These are phyloP conservation scores for Vitis hybrid DNA, from an alignment of 177 flowering plant genomes.

Conservation along the genomic window DNA sequence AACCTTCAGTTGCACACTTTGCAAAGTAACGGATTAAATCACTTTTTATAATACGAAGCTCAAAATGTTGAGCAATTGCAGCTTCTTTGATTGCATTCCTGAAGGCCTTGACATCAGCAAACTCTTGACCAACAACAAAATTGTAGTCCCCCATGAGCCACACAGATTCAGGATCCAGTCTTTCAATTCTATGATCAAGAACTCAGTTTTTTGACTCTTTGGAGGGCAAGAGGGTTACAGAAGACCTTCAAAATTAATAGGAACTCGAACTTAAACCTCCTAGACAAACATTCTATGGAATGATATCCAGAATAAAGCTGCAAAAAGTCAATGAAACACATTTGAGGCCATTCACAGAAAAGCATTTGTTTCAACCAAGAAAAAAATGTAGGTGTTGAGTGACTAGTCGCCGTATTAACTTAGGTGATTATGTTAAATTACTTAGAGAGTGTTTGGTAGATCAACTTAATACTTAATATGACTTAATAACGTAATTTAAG, in stretches of 20 bases:
- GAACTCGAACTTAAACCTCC: neutral
- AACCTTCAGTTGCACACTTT: conserved; percentile 75
- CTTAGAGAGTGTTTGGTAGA: neutral
- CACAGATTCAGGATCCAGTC: neutral
- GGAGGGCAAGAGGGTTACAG: neutral
- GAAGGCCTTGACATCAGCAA: conserved; percentile 77
- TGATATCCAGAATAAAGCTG: conserved; percentile 3
- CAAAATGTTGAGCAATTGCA: conserved; percentile 86
- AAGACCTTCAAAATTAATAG: neutral
- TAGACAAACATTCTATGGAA: neutral
- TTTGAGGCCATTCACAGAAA: neutral
- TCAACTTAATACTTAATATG: no score
- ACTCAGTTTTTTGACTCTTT: neutral
- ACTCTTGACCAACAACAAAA: conserved; percentile 76
- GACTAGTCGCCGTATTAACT: neutral
- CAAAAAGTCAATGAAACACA: conserved; percentile 3
- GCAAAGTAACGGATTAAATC: conserved; percentile 80
- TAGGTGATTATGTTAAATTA: neutral
- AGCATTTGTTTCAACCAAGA: neutral
- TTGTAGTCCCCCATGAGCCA: conserved; percentile 46
- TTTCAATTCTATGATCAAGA: neutral
- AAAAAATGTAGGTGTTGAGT: neutral
- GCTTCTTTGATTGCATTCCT: conserved; percentile 78
- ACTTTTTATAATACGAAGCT: conserved; percentile 74
- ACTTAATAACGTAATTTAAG: no score